These are phyloP conservation scores for Colletotrichum tropicicola DNA, from an alignment of 2,329 filamentous ascomycete genomes.

Conservation along the genomic window DNA sequence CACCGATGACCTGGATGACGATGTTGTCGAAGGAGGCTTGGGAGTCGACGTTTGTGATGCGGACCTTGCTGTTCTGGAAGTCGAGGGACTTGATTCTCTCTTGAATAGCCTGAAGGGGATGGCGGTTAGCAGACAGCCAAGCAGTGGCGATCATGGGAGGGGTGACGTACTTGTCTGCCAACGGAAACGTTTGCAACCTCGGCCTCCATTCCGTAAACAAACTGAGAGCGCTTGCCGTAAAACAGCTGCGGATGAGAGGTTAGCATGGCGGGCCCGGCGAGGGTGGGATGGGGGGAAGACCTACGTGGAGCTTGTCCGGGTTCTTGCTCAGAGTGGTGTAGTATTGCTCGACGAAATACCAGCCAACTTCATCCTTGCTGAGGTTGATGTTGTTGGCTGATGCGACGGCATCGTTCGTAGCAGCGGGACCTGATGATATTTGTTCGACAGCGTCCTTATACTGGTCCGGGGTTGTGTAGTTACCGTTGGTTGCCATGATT, in stretches of 20 bases:
- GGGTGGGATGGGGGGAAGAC: slow-evolving; percentile 37
- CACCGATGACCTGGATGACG: slow-evolving; percentile 96
- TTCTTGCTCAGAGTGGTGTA: slow-evolving; percentile 96
- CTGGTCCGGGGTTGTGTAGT: slow-evolving; percentile 55
- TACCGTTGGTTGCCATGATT: slow-evolving; percentile 68
- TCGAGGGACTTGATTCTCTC: slow-evolving; percentile 93
- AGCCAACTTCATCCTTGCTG: slow-evolving; percentile 93
- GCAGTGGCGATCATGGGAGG: neutral
- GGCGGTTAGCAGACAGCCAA: slow-evolving; percentile 27
- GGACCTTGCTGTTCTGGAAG: slow-evolving; percentile 98
- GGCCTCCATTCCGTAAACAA: slow-evolving; percentile 91
- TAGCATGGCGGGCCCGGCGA: neutral
- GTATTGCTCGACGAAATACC: slow-evolving; percentile 99
- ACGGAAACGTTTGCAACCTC: slow-evolving; percentile 87
- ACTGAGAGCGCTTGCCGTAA: slow-evolving; percentile 95
- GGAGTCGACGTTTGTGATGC: slow-evolving; percentile 96
- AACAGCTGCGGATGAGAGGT: slow-evolving; percentile 70
- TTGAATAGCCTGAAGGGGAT: slow-evolving; percentile 77
- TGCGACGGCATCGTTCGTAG: slow-evolving; percentile 42
- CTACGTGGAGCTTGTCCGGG: slow-evolving; percentile 88
- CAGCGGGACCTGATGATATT: slow-evolving; percentile 44
- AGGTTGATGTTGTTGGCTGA: slow-evolving; percentile 55
- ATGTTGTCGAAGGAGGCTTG: slow-evolving; percentile 94
- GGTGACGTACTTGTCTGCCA: slow-evolving; percentile 79
- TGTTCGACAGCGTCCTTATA: slow-evolving; percentile 49